Conservation (phyloP, 306 rosid genomes). For the Medicago arabica region DNA sequence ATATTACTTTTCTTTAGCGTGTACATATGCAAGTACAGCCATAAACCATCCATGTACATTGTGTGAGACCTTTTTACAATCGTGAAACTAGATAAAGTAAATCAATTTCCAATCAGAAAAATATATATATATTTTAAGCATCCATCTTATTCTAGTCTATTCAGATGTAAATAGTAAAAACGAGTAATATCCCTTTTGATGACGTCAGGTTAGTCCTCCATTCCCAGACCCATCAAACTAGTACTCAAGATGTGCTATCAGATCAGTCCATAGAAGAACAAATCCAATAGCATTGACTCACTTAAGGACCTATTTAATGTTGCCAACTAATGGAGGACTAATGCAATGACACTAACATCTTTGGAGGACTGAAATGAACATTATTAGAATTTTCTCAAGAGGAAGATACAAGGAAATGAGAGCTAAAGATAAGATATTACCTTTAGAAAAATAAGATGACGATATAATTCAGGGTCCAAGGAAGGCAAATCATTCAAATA, state of each 20-base stretch:
- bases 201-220: neutral
- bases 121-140: neutral
- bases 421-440: conserved; percentile 45
- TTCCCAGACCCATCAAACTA: neutral
- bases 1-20: neutral
- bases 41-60: no score
- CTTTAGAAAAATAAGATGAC: conserved; percentile 97
- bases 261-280: conserved; percentile 4
- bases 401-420: conserved; percentile 36
- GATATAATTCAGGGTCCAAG: conserved; percentile 92
- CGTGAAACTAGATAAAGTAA: neutral
- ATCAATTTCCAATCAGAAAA: neutral
- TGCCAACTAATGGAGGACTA: neutral
- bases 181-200: no score
- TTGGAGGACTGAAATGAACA: neutral
- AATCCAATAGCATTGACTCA: neutral
- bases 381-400: conserved; percentile 18
- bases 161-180: no score
- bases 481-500: conserved; percentile 97
- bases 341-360: neutral
- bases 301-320: neutral
- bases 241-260: neutral
- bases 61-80: no score
- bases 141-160: neutral
- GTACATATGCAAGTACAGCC: neutral